Conservation (phyloP, 495 filamentous ascomycete species). For the Penicillium odoratum region DNA sequence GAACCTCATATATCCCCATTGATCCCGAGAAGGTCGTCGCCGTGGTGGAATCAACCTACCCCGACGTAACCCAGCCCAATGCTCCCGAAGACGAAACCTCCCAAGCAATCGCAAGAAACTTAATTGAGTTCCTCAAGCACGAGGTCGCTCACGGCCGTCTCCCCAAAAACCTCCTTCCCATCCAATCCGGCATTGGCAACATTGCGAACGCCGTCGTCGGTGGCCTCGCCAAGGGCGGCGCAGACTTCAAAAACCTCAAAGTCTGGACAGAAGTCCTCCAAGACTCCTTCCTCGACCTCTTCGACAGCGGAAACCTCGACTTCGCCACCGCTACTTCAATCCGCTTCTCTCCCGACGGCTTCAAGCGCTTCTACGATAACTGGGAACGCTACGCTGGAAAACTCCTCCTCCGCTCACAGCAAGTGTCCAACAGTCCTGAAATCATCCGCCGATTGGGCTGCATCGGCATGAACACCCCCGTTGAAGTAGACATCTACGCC, state of each 20-base stretch:
- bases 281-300: constrained; percentile 91
- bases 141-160: constrained; percentile 77
- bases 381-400: constrained; percentile 81
- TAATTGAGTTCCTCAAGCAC: constrained; percentile 85
- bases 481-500: constrained; percentile 93
- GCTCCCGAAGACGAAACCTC: constrained; percentile 71
- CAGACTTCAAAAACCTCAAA: constrained; percentile 82
- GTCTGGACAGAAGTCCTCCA: constrained; percentile 96
- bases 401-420: constrained; percentile 82
- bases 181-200: constrained; percentile 91
- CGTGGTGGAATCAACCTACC: constrained; percentile 81
- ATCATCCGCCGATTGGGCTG: constrained; percentile 87
- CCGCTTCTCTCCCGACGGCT: constrained; percentile 88
- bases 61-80: constrained; percentile 78
- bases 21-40: constrained; percentile 87
- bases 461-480: constrained; percentile 95
- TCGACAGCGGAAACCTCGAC: constrained; percentile 86
- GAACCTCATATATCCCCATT: constrained; percentile 79
- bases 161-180: constrained; percentile 73
- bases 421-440: constrained; percentile 90
- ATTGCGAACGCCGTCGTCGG: constrained; percentile 93
- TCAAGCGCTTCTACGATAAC: constrained; percentile 87
- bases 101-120: constrained; percentile 70
- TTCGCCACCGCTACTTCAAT: constrained; percentile 91
- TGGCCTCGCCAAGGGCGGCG: constrained; percentile 69